Percentiles rank a stretch among this genome's conserved stretches.
phyloP scores from a whole-genome alignment of 257 asterid genomes.

The Perilla frutescens region DNA sequence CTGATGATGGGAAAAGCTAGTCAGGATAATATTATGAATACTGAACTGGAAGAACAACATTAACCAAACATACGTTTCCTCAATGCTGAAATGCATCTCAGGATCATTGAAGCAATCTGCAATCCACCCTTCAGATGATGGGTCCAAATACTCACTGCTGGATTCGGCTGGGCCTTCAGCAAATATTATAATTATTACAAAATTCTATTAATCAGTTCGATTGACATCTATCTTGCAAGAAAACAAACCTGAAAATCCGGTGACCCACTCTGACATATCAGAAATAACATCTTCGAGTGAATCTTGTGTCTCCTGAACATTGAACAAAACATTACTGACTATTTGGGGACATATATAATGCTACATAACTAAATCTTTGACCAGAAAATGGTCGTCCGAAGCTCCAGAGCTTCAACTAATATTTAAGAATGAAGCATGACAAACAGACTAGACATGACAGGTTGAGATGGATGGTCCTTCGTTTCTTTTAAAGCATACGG shows the following conservation, averaged over 20 bases:
- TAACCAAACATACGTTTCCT: conserved; percentile 60
- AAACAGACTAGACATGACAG: background rate
- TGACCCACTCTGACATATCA: conserved; percentile 65
- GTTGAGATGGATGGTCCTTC: conserved; percentile 2
- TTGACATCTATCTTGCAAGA: background rate
- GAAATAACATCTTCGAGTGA: conserved; percentile 54
- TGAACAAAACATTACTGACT: conserved; percentile 15
- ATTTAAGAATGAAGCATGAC: background rate
- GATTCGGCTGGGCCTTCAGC: conserved; percentile 40
- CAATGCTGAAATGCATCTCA: conserved; percentile 47
- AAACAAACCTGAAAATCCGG: conserved; percentile 65
- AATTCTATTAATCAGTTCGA: background rate
- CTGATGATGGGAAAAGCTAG: conserved; percentile 40
- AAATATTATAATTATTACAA: conserved; percentile 14
- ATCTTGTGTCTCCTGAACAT: conserved; percentile 58
- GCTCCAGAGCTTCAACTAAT: background rate
- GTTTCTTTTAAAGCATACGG: conserved; percentile 12
- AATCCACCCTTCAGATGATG: conserved; percentile 85
- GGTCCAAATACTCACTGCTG: conserved; percentile 63
- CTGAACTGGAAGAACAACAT: conserved; percentile 12
- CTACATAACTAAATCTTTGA: background rate
- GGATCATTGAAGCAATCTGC: conserved; percentile 76
- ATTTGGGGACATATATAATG: background rate
- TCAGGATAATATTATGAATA: conserved; percentile 23
- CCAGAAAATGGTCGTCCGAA: background rate